A percentile compares a stretch with the other conserved stretches of the same genome.
Conservation (phyloP, 345 rosid genomes). For the Euphorbia tirucalli region DNA sequence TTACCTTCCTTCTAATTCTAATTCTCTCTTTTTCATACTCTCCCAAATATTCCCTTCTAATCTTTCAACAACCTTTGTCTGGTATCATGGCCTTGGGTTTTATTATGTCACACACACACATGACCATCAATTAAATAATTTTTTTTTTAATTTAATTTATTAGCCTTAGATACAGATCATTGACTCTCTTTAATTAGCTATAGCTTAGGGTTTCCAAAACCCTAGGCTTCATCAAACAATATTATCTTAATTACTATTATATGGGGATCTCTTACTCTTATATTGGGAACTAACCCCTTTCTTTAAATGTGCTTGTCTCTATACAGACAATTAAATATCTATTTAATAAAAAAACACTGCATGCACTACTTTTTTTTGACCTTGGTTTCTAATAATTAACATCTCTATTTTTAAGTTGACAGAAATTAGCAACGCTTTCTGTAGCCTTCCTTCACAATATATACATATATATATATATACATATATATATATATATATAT, state of each 20-base stretch:
- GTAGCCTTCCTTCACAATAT: no score
- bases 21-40: conserved; percentile 35
- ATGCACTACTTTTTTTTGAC: not conserved
- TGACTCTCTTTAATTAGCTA: conserved; percentile 11
- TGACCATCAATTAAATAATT: conserved; percentile 26
- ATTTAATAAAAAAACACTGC: not conserved
- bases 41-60: conserved; percentile 68
- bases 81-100: conserved; percentile 24
- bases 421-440: no score
- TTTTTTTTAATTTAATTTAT: no score
- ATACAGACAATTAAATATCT: no score
- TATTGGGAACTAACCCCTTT: conserved; percentile 22
- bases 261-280: conserved; percentile 18
- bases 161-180: conserved; percentile 10
- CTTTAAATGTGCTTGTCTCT: conserved; percentile 15
- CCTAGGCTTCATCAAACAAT: conserved; percentile 39
- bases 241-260: conserved; percentile 11
- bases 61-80: conserved; percentile 29
- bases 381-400: not conserved
- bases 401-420: no score
- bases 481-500: no score
- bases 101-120: conserved; percentile 39
- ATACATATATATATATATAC: no score
- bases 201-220: conserved; percentile 26
- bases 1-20: conserved; percentile 51